phyloP scores from a whole-genome alignment of 805 yeast genomes.

The Cyberlindnera mississippiensis region DNA sequence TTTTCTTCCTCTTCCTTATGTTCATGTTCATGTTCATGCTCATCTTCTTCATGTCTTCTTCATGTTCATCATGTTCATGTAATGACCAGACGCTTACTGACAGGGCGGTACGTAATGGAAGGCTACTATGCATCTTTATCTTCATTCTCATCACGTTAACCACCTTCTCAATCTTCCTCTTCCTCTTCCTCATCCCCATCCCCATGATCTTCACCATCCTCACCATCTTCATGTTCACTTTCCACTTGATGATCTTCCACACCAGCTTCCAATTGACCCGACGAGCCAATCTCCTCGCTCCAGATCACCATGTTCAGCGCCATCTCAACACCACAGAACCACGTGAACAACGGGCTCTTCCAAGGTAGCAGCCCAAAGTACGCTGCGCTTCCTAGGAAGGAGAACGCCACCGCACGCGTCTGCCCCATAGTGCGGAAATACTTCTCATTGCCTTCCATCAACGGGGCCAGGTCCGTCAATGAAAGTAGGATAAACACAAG shows the following conservation, averaged over 20 bases:
- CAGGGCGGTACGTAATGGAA: too few relatives aligned
- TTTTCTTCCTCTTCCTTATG: too few relatives aligned
- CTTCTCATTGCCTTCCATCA: constrained; percentile 8
- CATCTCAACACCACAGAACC: constrained; percentile 5
- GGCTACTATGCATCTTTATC: too few relatives aligned
- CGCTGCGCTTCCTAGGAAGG: constrained; percentile 2
- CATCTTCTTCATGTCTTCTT: too few relatives aligned
- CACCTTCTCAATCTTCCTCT: too few relatives aligned
- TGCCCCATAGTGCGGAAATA: constrained; percentile 7
- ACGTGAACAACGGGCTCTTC: not conserved
- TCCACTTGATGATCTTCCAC: not conserved
- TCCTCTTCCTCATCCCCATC: too few relatives aligned
- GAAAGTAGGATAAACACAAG: constrained; percentile 1
- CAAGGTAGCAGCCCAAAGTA: constrained; percentile 1
- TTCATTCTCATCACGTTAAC: too few relatives aligned
- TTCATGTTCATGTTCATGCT: too few relatives aligned
- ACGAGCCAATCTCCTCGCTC: not conserved
- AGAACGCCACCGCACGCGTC: constrained; percentile 2
- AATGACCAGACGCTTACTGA: too few relatives aligned
- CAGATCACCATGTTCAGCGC: constrained; percentile 3
- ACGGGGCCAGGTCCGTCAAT: constrained; percentile 6
- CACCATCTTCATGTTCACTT: not conserved
- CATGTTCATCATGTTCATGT: too few relatives aligned
- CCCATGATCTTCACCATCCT: too few relatives aligned
- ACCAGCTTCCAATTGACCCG: not conserved